Conservation (phyloP, 2,329 filamentous ascomycete genomes). For the Penicillium brevicompactum region DNA sequence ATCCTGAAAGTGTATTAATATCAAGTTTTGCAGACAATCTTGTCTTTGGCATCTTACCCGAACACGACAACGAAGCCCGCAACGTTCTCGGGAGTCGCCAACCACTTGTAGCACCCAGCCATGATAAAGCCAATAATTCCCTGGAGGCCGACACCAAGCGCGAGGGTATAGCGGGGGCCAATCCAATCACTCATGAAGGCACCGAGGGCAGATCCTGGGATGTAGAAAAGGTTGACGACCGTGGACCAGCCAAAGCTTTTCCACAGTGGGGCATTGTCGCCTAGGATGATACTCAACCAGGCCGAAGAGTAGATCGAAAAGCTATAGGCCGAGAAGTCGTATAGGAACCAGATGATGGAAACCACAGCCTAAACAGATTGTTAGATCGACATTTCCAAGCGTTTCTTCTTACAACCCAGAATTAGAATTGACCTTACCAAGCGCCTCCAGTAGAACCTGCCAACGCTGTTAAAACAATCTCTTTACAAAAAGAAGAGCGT, state of each 20-base stretch:
- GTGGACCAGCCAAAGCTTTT: slow-evolving; percentile 86
- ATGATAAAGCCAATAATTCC: slow-evolving; percentile 84
- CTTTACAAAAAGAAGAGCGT: slow-evolving; percentile 10
- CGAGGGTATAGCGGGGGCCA: slow-evolving; percentile 75
- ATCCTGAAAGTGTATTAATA: slow-evolving; percentile 46
- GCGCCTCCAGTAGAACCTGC: slow-evolving; percentile 71
- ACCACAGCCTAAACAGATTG: slow-evolving; percentile 54
- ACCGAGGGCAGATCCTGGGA: slow-evolving; percentile 78
- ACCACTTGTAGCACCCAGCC: slow-evolving; percentile 72
- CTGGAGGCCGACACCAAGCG: slow-evolving; percentile 70
- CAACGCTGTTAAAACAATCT: slow-evolving; percentile 43
- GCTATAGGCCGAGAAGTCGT: slow-evolving; percentile 81
- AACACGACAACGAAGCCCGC: slow-evolving; percentile 79
- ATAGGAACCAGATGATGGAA: slow-evolving; percentile 80
- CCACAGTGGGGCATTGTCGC: slow-evolving; percentile 64
- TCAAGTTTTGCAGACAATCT: background rate
- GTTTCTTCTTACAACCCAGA: background rate
- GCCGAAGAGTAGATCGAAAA: slow-evolving; percentile 83
- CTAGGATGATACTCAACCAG: slow-evolving; percentile 61
- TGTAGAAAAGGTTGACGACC: slow-evolving; percentile 84
- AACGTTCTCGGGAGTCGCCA: slow-evolving; percentile 69
- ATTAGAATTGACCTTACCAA: slow-evolving; percentile 46
- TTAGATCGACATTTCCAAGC: slow-evolving; percentile 5
- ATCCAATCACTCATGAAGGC: slow-evolving; percentile 76
- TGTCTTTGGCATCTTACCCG: slow-evolving; percentile 47